phyloP scores from a whole-genome alignment of 179 eudicot species.

The Patellifolia procumbens region DNA sequence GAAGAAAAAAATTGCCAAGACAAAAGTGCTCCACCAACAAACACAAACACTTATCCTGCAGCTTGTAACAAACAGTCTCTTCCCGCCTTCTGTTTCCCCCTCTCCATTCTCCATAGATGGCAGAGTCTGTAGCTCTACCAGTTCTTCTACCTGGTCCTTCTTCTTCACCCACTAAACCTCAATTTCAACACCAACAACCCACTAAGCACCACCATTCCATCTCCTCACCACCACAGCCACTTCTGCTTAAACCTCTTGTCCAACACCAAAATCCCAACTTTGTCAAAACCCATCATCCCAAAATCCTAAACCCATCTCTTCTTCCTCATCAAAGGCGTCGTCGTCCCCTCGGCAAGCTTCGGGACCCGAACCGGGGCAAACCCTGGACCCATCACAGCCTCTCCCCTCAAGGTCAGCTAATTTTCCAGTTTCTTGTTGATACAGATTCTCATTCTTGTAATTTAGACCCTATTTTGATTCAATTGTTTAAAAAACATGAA shows the following conservation, averaged over 20 bases:
- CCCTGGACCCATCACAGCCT: conserved; percentile 73
- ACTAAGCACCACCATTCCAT: conserved; percentile 30
- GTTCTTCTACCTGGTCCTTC: conserved; percentile 34
- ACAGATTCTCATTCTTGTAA: conserved; percentile 38
- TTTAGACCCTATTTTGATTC: conserved; percentile 38
- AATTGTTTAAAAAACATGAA: conserved; percentile 28
- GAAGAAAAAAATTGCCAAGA: too few relatives aligned
- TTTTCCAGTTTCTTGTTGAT: conserved; percentile 43
- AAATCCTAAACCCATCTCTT: conserved; percentile 18
- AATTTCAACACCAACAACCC: conserved; percentile 36
- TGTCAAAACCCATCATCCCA: conserved; percentile 23
- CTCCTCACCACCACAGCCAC: conserved; percentile 27
- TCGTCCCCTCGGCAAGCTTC: conserved; percentile 60
- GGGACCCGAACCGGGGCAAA: conserved; percentile 73
- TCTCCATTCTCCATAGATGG: conserved; percentile 27
- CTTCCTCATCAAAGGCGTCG: conserved; percentile 42
- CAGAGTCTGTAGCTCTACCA: conserved; percentile 36
- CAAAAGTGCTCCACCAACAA: too few relatives aligned
- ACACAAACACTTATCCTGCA: too few relatives aligned
- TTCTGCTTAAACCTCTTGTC: conserved; percentile 43
- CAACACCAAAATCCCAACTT: conserved; percentile 37
- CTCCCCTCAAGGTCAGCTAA: conserved; percentile 62
- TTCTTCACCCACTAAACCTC: too few relatives aligned
- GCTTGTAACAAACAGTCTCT: neutral
- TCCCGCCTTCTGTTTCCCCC: conserved; percentile 13